Evolutionary conservation across 495 filamentous ascomycete species (phyloP).

Genomic region (Neurospora sp.): DNA sequence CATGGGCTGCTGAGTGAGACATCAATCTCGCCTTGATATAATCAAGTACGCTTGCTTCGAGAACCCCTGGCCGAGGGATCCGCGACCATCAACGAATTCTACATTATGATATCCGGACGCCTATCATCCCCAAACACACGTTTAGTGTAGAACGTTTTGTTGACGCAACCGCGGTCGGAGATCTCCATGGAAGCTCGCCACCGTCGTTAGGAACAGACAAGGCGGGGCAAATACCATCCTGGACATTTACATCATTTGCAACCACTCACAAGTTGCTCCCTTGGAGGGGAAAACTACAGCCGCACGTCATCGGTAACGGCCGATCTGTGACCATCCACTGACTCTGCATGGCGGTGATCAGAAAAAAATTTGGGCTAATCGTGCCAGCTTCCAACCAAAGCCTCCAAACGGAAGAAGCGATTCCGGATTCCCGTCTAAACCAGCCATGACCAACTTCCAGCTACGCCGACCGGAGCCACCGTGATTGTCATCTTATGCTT

Average conservation of each 20-base stretch:
- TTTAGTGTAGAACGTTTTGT: neutral
- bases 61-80: neutral
- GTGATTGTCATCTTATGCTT: neutral
- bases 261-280: neutral
- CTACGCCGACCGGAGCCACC: neutral
- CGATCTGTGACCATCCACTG: neutral
- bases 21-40: neutral
- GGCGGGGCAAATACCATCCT: neutral
- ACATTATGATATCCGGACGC: neutral
- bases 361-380: neutral
- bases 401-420: neutral
- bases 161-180: neutral
- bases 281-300: neutral
- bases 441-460: neutral
- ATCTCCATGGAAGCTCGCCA: neutral
- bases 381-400: neutral
- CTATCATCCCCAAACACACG: neutral
- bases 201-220: neutral
- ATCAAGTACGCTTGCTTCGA: neutral
- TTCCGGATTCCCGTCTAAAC: neutral
- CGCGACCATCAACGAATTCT: neutral
- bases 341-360: neutral
- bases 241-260: neutral
- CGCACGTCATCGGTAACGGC: neutral
- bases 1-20: neutral